A percentile compares a stretch with the other conserved stretches of the same genome.
Evolutionary conservation across 768 basidiomycete genomes (phyloP).

Genomic region (Leccinum uliginosum): DNA sequence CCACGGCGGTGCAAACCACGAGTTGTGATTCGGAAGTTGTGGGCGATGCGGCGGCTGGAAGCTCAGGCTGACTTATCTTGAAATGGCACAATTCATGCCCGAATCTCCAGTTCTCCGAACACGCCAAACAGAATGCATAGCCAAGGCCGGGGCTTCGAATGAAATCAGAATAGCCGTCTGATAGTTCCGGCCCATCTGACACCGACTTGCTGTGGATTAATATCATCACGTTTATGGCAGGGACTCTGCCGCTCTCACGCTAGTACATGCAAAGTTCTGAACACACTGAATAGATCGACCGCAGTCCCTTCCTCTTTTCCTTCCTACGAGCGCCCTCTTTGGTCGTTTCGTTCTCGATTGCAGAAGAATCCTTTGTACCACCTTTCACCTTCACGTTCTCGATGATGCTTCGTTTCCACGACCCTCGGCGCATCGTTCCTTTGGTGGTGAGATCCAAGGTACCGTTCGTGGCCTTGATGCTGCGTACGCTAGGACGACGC

Average conservation of each 20-base stretch:
- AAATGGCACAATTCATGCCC: background rate
- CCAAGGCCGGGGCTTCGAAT: too few relatives aligned
- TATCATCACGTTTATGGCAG: background rate
- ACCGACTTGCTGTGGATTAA: background rate
- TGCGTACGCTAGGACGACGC: constrained; percentile 16
- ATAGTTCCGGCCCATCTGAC: too few relatives aligned
- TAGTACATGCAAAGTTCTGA: constrained; percentile 16
- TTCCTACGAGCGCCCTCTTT: constrained; percentile 10
- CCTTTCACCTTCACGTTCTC: constrained; percentile 15
- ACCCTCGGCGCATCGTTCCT: constrained; percentile 22
- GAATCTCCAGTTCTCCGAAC: background rate
- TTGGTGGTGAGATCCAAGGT: constrained; percentile 8
- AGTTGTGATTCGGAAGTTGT: background rate
- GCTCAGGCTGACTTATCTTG: too few relatives aligned
- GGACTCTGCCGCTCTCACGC: too few relatives aligned
- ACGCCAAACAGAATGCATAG: too few relatives aligned
- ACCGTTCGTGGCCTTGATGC: constrained; percentile 7
- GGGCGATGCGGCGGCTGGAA: background rate
- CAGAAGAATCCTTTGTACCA: constrained; percentile 6
- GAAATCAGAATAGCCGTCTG: too few relatives aligned
- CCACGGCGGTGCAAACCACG: background rate
- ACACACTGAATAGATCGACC: constrained; percentile 29
- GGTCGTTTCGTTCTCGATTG: constrained; percentile 12
- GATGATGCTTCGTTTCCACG: constrained; percentile 24
- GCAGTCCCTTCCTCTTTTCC: constrained; percentile 22